Evolutionary conservation across 2,329 filamentous ascomycete species (phyloP), one percentile per base, ranked within the genome.

Genomic region (Trichophaea hybrida): DNA sequence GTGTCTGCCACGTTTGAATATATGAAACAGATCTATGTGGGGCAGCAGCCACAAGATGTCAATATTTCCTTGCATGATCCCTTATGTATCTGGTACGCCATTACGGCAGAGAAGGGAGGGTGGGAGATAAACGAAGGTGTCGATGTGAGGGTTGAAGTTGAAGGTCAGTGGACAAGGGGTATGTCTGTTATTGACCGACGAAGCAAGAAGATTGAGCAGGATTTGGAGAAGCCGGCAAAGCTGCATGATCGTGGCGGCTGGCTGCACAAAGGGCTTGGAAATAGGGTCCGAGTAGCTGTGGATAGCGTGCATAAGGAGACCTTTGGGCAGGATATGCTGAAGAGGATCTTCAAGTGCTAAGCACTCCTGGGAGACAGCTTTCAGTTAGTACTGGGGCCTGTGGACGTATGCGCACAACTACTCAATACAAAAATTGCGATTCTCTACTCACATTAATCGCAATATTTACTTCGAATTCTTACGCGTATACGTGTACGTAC

Each of bases 161-260:
- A 80, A 1, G 93, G 91, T 1, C 93, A 97, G 75, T 98, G 93
- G 93, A 94, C 90, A 50, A 78, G 88, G 59, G 91, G 93, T 1
- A 90, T 93, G 83, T 90, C 89, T 69, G 78, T 97, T 35, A 76
- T 89, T 44, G 93, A 98, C 75, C 78, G 82, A 38, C 79, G 93
- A 52, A 69, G 68, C 63, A 70, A 69, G 68, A 71, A 8, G 68
- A 70, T 76, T 63, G 69, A 74, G 65, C 69, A 75, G 57, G 73
- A 74, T 2, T 63, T 73, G 48, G 73, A 77, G 55, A 77, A 78
- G 24, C 74, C 76, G 49, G 78, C 79, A 65, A 78, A 83, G 34
- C 77, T 83, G 0, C 86, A 84, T 44, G 91, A 97, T 71, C 76
- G 82, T 72, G 73, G 80, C 67, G 75, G 84, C 56, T 97, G 93